Base-by-base conservation (phyloP, 73 alveolate genomes). In the Tetrahymena malaccensis region DNA sequence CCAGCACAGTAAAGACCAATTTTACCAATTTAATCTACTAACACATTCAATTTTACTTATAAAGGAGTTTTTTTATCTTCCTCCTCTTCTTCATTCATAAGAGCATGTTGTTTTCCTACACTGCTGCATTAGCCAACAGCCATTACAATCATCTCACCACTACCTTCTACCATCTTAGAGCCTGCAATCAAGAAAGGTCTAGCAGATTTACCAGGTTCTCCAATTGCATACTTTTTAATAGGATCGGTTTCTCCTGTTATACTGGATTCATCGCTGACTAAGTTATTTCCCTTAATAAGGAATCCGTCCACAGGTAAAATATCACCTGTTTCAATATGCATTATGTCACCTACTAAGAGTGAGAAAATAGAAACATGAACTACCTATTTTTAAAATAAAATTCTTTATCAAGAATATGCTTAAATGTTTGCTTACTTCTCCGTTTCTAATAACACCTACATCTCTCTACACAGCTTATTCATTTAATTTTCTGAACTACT, bases 191-290 rank as follows among this genome's bases (percentile, higher is more conserved):
- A 96, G 96, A 98, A 98, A 43, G 99, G 99, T 43, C 98, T 96
- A 38, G 97, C 96, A 84, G 96, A 94, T 58, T 97, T 97, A 37
- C 97, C 96, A 50, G 95, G 89, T 93, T 96, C 97, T 19, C 89
- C 96, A 85, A 97, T 97, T 0, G 97, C 95, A 85, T 93, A 94
- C 96, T 99, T 99, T 94, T 97, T 97, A 27, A 99, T 98, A 43
- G 97, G 96, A 44, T 98, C 98, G 5, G 99, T 97, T 95, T 98
- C 99, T 70, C 99, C 99, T 35, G 99, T 98, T 34, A 98, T 98
- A 17, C 99, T 97, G 37, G 98, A 94, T 98, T 98, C 99, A 96
- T 98, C 99, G 95, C 98, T 94, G 43, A 97, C 98, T 85, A 97
- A 96, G 95, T 98, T 97, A 93, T 97, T 97, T 31, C 98, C 97